These are phyloP conservation scores for Phytophthora meadii DNA, from an alignment of 352 stramenopile species.

Conservation along the genomic window DNA sequence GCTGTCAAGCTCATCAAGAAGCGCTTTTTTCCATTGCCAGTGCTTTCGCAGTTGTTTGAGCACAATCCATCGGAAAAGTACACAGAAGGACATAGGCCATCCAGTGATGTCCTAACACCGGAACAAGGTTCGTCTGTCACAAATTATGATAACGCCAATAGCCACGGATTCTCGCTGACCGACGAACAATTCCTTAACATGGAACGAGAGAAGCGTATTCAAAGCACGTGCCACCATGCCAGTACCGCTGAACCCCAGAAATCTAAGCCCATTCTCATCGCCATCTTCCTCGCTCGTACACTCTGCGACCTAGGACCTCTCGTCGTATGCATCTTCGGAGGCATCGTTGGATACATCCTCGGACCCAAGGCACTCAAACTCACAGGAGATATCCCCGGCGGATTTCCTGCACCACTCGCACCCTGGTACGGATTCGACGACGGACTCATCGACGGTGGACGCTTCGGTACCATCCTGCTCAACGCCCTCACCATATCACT, in stretches of 20 bases:
- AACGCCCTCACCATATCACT: neutral
- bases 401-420: neutral
- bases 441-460: neutral
- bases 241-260: slow-evolving; percentile 2
- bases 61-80: slow-evolving; percentile 10
- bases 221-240: slow-evolving; percentile 1
- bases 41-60: slow-evolving; percentile 30
- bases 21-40: slow-evolving; percentile 35
- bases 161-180: slow-evolving; percentile 45
- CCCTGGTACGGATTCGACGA: neutral
- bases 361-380: neutral
- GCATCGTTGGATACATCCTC: neutral
- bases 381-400: neutral
- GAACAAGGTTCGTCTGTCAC: slow-evolving; percentile 12
- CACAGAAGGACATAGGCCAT: neutral
- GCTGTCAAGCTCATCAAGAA: slow-evolving; percentile 45
- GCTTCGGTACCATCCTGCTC: neutral
- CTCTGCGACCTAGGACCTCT: slow-evolving; percentile 62
- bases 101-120: slow-evolving; percentile 10
- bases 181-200: slow-evolving; percentile 48
- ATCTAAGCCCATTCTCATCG: slow-evolving; percentile 24
- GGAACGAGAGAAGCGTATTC: slow-evolving; percentile 1
- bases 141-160: slow-evolving; percentile 19
- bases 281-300: slow-evolving; percentile 45
- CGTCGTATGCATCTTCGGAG: neutral